Conservation (phyloP, 805 yeast genomes). For the Schwanniomyces yamadae region DNA sequence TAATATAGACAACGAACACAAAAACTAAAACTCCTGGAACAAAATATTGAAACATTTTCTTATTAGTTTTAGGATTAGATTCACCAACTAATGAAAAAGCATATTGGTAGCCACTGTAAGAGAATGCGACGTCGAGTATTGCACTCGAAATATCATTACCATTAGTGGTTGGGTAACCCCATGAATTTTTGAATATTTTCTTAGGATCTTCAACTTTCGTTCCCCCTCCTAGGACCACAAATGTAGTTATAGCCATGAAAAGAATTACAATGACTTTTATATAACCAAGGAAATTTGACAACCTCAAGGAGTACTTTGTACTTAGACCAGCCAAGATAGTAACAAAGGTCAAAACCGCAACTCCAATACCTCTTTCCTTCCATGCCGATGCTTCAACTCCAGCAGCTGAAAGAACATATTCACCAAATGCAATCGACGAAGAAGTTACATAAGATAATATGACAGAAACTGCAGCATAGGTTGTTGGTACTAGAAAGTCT, state of each 20-base stretch:
- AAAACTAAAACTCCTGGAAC: constrained; percentile 32
- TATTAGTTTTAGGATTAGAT: constrained; percentile 23
- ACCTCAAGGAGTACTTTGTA: constrained; percentile 27
- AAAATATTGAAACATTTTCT: constrained; percentile 22
- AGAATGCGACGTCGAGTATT: constrained; percentile 43
- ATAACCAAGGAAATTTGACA: constrained; percentile 34
- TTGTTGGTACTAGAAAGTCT: constrained; percentile 32
- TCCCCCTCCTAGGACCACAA: constrained; percentile 36
- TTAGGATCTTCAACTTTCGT: constrained; percentile 32
- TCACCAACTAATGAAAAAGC: constrained; percentile 38
- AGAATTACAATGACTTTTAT: constrained; percentile 34
- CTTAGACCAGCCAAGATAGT: constrained; percentile 20
- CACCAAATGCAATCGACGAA: constrained; percentile 38
- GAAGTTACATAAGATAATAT: constrained; percentile 35
- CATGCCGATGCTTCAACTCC: constrained; percentile 26
- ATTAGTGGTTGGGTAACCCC: constrained; percentile 40
- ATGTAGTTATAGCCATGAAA: constrained; percentile 33
- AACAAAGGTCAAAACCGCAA: constrained; percentile 27
- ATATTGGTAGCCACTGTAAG: constrained; percentile 42
- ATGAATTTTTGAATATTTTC: constrained; percentile 33
- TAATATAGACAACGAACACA: constrained; percentile 30
- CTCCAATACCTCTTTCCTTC: constrained; percentile 37
- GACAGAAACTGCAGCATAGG: constrained; percentile 38
- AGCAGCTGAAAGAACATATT: constrained; percentile 33
- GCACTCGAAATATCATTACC: constrained; percentile 45